Conservation (phyloP, 2,329 filamentous ascomycete species). For the Cercospora brassicicola region DNA sequence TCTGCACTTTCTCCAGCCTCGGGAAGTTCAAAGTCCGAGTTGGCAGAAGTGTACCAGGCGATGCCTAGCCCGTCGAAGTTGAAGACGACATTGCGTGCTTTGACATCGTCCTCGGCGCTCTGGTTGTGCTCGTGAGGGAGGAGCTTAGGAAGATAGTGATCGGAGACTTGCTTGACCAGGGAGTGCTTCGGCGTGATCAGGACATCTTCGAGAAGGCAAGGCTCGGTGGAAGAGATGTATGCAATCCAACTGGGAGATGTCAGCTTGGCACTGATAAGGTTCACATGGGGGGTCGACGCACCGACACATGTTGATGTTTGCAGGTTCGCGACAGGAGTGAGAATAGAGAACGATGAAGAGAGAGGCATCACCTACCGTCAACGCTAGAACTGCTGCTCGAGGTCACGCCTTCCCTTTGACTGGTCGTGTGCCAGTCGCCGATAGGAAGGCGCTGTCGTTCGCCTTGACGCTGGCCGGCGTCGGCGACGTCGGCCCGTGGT, state of each 20-base stretch:
- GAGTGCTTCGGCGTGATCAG: slow-evolving; percentile 50
- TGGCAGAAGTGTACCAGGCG: slow-evolving; percentile 54
- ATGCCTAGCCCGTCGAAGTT: slow-evolving; percentile 59
- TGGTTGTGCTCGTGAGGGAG: slow-evolving; percentile 51
- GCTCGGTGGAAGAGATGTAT: slow-evolving; percentile 55
- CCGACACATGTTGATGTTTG: slow-evolving; percentile 37
- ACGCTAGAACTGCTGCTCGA: neutral
- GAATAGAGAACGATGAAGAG: neutral
- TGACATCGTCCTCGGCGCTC: slow-evolving; percentile 47
- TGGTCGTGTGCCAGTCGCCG: slow-evolving; percentile 2
- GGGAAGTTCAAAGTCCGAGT: slow-evolving; percentile 44
- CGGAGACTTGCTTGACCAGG: slow-evolving; percentile 50
- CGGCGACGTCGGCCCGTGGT: neutral
- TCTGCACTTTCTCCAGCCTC: slow-evolving; percentile 31
- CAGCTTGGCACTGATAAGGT: slow-evolving; percentile 7
- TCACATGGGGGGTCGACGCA: slow-evolving; percentile 38
- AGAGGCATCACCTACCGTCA: neutral
- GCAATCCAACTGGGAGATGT: slow-evolving; percentile 54
- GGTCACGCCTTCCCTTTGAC: neutral
- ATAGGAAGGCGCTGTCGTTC: slow-evolving; percentile 1
- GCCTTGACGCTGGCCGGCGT: neutral
- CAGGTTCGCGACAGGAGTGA: neutral
- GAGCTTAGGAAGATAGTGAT: slow-evolving; percentile 57
- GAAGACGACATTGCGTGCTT: slow-evolving; percentile 53
- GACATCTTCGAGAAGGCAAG: slow-evolving; percentile 57